Evolutionary conservation across 352 stramenopile species (phyloP).

Genomic region (Globisporangium orthogonon): DNA sequence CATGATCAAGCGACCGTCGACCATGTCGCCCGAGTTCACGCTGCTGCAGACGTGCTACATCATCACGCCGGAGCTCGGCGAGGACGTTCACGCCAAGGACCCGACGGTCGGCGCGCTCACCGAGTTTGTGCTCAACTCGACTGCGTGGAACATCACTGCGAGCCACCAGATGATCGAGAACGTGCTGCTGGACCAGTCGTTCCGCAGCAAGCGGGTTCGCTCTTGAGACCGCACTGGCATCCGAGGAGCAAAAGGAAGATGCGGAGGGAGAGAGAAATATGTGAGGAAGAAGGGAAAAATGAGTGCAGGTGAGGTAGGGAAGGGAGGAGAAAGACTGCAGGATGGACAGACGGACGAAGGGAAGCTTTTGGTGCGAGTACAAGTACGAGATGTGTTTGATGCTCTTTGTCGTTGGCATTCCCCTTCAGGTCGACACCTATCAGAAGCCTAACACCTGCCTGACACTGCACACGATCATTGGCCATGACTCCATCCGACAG

Average conservation of each 20-base stretch:
- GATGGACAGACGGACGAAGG: too few species aligned
- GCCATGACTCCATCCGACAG: too few species aligned
- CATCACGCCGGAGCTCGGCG: constrained; percentile 38
- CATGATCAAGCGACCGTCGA: constrained; percentile 31
- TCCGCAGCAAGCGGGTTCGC: constrained; percentile 2
- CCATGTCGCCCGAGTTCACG: constrained; percentile 27
- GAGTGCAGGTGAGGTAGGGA: too few species aligned
- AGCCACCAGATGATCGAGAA: constrained; percentile 17
- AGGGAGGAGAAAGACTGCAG: too few species aligned
- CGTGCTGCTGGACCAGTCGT: constrained; percentile 3
- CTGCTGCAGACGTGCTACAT: constrained; percentile 53
- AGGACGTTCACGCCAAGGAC: constrained; percentile 1
- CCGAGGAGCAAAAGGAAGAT: too few species aligned
- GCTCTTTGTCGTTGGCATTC: too few species aligned
- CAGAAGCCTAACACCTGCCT: too few species aligned
- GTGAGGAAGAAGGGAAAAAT: not conserved
- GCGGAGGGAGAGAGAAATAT: not conserved
- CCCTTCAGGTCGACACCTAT: too few species aligned
- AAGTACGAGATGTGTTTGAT: not conserved
- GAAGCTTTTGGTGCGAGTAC: not conserved
- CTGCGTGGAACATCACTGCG: constrained; percentile 4
- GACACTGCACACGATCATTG: too few species aligned
- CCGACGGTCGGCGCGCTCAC: constrained; percentile 7
- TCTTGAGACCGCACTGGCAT: not conserved
- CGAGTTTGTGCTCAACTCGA: constrained; percentile 12